Conservation (phyloP, 192 early-diverging fungal genomes). For the Coemansia sp. region DNA sequence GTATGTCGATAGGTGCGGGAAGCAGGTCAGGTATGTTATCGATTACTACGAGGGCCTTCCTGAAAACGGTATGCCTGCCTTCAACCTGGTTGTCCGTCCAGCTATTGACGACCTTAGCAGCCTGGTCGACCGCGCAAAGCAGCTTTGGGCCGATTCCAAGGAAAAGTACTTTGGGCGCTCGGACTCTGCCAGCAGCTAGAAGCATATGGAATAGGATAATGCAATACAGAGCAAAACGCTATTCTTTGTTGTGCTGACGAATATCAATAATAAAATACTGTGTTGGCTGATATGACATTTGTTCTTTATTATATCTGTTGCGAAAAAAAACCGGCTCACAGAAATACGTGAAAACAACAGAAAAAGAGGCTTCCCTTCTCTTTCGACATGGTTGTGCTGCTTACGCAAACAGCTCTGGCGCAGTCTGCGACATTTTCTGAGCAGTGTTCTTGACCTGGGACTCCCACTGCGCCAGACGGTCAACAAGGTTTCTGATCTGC, state of each 20-base stretch:
- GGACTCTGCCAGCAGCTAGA: not conserved
- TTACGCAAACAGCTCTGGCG: conserved; percentile 50
- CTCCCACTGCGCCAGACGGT: conserved; percentile 84
- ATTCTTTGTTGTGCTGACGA: not conserved
- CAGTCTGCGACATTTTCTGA: conserved; percentile 39
- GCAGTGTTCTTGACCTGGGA: conserved; percentile 66
- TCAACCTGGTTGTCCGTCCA: conserved; percentile 92
- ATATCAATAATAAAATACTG: no score
- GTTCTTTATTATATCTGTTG: not conserved
- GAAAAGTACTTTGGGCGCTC: conserved; percentile 28
- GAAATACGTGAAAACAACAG: no score
- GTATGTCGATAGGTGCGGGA: conserved; percentile 88
- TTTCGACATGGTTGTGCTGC: no score
- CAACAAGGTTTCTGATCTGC: conserved; percentile 83
- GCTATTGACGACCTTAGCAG: conserved; percentile 78
- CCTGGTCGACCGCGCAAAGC: conserved; percentile 64
- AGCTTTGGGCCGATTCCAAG: conserved; percentile 56
- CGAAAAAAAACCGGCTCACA: not conserved
- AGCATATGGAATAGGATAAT: not conserved
- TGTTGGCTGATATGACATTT: no score
- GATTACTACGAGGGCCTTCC: conserved; percentile 88
- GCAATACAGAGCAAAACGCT: not conserved
- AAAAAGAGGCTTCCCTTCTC: no score
- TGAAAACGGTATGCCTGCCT: conserved; percentile 75
- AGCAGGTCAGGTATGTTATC: conserved; percentile 91